Evolutionary conservation across 805 yeast species (phyloP).

Genomic region (Candida mattraensis): DNA sequence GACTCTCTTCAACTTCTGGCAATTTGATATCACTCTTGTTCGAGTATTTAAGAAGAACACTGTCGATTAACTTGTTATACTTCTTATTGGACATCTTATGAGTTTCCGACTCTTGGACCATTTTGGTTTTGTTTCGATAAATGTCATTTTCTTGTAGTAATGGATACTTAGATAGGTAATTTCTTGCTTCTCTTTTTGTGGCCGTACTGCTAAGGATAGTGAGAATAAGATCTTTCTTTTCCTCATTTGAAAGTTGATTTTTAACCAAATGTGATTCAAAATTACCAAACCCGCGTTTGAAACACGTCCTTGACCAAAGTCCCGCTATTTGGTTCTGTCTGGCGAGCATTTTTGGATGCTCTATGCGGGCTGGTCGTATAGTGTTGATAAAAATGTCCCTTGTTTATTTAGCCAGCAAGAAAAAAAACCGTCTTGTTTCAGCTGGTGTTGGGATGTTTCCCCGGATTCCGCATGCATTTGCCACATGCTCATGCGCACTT

Average conservation of each 20-base stretch:
- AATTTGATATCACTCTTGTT: constrained; percentile 11
- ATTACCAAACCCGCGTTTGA: constrained; percentile 12
- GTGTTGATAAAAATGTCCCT: no score
- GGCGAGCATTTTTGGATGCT: no score
- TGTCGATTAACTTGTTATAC: constrained; percentile 35
- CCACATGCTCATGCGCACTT: no score
- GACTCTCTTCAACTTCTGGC: constrained; percentile 1
- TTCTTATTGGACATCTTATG: constrained; percentile 21
- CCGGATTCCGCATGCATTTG: no score
- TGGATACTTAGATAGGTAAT: constrained; percentile 72
- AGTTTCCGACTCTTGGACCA: constrained; percentile 11
- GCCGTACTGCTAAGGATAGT: constrained; percentile 88
- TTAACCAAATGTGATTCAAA: constrained; percentile 29
- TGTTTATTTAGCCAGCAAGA: no score
- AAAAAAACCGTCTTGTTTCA: no score
- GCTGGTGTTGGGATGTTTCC: no score
- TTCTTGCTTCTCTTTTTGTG: constrained; percentile 87
- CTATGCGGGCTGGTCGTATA: no score
- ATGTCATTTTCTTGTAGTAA: constrained; percentile 36
- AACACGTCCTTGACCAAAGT: no score
- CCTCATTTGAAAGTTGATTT: constrained; percentile 37
- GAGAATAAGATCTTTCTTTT: constrained; percentile 69
- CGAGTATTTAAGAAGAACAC: constrained; percentile 23
- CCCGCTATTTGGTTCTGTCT: no score
- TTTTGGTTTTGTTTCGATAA: constrained; percentile 24